phyloP scores from a whole-genome alignment of 1,139 yeast genomes.

The Geotrichum fermentans region DNA sequence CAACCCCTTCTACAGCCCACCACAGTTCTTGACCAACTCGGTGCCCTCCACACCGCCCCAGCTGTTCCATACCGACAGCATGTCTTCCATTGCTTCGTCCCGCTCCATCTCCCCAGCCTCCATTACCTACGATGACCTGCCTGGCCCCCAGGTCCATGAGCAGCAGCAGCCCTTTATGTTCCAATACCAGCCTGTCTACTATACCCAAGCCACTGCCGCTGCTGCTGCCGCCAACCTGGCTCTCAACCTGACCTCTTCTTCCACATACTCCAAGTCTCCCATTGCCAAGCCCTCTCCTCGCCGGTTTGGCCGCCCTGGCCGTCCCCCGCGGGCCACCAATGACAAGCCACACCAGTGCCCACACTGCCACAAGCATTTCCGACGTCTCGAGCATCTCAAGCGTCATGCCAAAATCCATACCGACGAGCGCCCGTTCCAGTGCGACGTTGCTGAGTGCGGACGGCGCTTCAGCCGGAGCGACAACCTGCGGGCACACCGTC shows the following conservation, averaged over 20 bases:
- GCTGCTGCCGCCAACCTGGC: conserved; percentile 12
- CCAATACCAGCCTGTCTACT: conserved; percentile 7
- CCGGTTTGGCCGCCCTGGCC: conserved; percentile 8
- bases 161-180: background rate
- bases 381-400: conserved; percentile 87
- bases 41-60: conserved; percentile 19
- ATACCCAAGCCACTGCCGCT: conserved; percentile 10
- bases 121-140: background rate
- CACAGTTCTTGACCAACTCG: conserved; percentile 27
- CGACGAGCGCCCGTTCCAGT: conserved; percentile 76
- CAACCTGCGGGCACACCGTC: conserved; percentile 71
- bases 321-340: conserved; percentile 13
- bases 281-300: background rate
- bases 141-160: no score
- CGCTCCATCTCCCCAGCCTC: conserved; percentile 18
- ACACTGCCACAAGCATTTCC: conserved; percentile 67
- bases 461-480: conserved; percentile 75
- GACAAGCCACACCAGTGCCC: conserved; percentile 66
- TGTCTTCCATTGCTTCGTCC: conserved; percentile 20
- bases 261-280: background rate
- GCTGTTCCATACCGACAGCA: conserved; percentile 17
- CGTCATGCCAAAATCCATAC: conserved; percentile 88
- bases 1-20: conserved; percentile 38
- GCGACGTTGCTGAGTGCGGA: conserved; percentile 60
- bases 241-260: conserved; percentile 6